Evolutionary conservation across 176 grass and related monocot species (phyloP).

Genomic region (Olyra latifolia): DNA sequence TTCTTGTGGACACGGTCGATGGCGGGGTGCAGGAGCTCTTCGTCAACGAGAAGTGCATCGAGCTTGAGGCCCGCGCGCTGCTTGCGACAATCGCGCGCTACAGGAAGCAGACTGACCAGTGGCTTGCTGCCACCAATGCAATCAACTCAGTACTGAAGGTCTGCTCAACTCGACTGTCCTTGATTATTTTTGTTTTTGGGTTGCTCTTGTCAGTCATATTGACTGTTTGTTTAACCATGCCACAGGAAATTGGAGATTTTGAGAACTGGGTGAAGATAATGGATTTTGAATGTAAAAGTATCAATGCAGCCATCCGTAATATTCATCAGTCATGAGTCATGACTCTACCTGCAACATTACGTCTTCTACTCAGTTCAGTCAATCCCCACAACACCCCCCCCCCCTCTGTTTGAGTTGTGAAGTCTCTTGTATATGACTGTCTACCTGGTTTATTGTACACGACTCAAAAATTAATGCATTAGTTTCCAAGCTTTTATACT

Average conservation of each 20-base stretch:
- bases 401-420: not conserved
- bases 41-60: conserved; percentile 71
- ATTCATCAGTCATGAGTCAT: conserved; percentile 61
- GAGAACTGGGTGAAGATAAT: conserved; percentile 86
- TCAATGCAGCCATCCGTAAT: conserved; percentile 70
- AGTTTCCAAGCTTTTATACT: not conserved
- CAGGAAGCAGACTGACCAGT: conserved; percentile 82
- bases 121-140: conserved; percentile 69
- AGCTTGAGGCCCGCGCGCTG: conserved; percentile 66
- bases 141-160: conserved; percentile 80
- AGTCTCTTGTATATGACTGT: not conserved
- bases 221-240: not conserved
- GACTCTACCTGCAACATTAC: not conserved
- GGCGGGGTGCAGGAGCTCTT: conserved; percentile 69
- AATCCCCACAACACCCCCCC: too few species aligned
- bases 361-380: too few species aligned
- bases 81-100: conserved; percentile 51
- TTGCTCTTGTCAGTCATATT: not conserved
- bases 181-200: not conserved
- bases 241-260: conserved; percentile 73
- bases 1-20: conserved; percentile 63
- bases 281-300: conserved; percentile 78
- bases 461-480: not conserved
- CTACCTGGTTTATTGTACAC: not conserved
- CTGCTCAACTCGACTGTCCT: not conserved